These are phyloP conservation scores for Coemansia sp. DNA, from an alignment of 192 early-diverging fungal species.

Conservation along the genomic window DNA sequence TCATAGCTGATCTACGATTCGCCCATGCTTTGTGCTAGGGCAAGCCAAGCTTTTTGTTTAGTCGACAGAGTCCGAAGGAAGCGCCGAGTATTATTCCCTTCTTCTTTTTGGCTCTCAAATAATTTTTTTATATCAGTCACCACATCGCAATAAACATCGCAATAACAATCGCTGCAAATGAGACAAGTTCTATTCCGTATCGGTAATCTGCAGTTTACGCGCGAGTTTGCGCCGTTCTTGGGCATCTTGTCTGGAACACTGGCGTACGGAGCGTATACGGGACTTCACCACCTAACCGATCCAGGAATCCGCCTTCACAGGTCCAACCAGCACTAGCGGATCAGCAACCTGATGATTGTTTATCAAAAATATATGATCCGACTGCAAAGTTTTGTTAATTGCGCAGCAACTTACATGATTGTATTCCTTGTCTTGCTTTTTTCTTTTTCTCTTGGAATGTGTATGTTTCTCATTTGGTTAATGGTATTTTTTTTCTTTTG, in stretches of 20 bases:
- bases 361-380: too few species aligned
- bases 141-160: background rate
- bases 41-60: too few species aligned
- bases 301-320: constrained; percentile 26
- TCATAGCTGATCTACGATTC: too few species aligned
- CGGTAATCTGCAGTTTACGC: constrained; percentile 16
- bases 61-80: too few species aligned
- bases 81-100: too few species aligned
- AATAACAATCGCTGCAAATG: too few species aligned
- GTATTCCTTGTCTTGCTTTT: background rate
- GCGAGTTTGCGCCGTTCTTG: constrained; percentile 19
- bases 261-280: constrained; percentile 29
- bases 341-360: too few species aligned
- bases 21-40: too few species aligned
- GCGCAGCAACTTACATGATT: too few species aligned
- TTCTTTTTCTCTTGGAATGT: background rate
- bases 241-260: background rate
- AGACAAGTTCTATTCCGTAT: constrained; percentile 20
- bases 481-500: background rate
- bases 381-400: too few species aligned
- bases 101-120: background rate
- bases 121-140: background rate
- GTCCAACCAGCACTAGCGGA: constrained; percentile 30
- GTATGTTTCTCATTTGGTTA: background rate
- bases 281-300: constrained; percentile 3